Base-by-base conservation (phyloP, 2,329 filamentous ascomycete species). In the Talaromyces atroroseus region DNA sequence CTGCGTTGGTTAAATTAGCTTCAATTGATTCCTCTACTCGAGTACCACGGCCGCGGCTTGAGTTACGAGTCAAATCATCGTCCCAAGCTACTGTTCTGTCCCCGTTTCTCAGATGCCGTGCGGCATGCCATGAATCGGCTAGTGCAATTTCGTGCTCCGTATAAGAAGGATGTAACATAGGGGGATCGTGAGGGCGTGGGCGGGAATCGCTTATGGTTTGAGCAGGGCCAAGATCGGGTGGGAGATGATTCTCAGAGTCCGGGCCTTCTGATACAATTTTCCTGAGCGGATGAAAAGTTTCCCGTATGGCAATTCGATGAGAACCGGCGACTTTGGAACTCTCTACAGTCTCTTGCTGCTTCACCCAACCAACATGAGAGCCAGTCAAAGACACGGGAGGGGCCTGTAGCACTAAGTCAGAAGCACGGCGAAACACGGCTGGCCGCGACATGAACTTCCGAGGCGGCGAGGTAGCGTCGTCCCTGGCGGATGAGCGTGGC, bases 11-110 rank as follows among this genome's bases (percentile, higher is more conserved):
- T 57, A 86, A 66, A 29, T 82, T 84, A 18, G 83, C 84, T 67
- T 86, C 82, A 59, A 87, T 85, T 45, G 82, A 80, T 67, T 82
- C 83, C 54, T 85, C 83, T 23, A 85, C 78, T 48, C 76, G 76
- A 7, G 73, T 69, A 34, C 73, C 68, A 45, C 77, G 76, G 47
- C 74, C 71, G 55, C 72, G 68, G 63, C 72, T 76, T 12, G 71
- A 65, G 58, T 73, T 76, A 38, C 75, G 71, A 42, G 72, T 68
- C 11, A 64, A 36, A 38, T 66, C 65, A 8, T 54, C 53, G 14
- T 65, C 66, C 50, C 60, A 67, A 47, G 12, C 62, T 54, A 26
- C 58, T 48, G n/a, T 64, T 62, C 62, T 65, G 57, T 42, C 62
- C 47, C 57, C 61, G 60, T 53, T 61, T 58, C 62, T 66, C 61